These are phyloP conservation scores for Emmonsiellopsis sp. DNA, from an alignment of 2,329 filamentous ascomycete genomes.

Conservation along the genomic window DNA sequence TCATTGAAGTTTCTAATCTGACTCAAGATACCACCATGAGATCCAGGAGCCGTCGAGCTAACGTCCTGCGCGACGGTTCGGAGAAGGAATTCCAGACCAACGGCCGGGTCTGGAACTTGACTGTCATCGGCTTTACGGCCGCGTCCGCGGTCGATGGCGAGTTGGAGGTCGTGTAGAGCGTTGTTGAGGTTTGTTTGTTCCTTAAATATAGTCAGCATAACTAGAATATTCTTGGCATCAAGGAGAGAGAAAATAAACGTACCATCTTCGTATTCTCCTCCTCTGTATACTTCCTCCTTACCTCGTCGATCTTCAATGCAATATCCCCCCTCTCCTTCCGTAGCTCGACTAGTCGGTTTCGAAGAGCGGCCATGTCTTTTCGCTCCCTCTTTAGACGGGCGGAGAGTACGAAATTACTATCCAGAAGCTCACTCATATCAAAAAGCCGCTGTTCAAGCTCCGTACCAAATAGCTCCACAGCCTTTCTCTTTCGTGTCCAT, in stretches of 20 bases:
- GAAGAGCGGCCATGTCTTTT: constrained; percentile 36
- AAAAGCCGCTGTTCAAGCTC: constrained; percentile 43
- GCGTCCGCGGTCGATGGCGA: constrained; percentile 31
- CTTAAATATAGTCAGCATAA: constrained; percentile 15
- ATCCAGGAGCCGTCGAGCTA: constrained; percentile 29
- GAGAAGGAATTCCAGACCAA: constrained; percentile 35
- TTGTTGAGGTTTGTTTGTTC: constrained; percentile 33
- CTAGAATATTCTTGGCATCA: neutral
- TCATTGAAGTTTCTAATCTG: constrained; percentile 35
- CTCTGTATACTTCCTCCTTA: constrained; percentile 33
- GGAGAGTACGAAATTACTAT: constrained; percentile 40
- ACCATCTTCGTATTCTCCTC: constrained; percentile 30
- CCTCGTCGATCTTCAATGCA: constrained; percentile 42
- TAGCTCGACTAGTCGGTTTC: constrained; percentile 40
- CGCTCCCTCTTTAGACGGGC: constrained; percentile 37
- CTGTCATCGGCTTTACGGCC: constrained; percentile 16
- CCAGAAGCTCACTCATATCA: constrained; percentile 43
- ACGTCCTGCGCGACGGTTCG: constrained; percentile 33
- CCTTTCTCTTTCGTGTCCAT: constrained; percentile 37
- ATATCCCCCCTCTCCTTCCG: constrained; percentile 41
- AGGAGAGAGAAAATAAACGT: constrained; percentile 6
- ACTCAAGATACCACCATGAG: constrained; percentile 32
- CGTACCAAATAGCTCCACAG: constrained; percentile 39
- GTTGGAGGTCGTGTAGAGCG: constrained; percentile 32
- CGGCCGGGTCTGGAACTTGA: constrained; percentile 7